phyloP scores from a whole-genome alignment of 225 moss, liverwort and hornwort species.

The Anthoceros angustus region DNA sequence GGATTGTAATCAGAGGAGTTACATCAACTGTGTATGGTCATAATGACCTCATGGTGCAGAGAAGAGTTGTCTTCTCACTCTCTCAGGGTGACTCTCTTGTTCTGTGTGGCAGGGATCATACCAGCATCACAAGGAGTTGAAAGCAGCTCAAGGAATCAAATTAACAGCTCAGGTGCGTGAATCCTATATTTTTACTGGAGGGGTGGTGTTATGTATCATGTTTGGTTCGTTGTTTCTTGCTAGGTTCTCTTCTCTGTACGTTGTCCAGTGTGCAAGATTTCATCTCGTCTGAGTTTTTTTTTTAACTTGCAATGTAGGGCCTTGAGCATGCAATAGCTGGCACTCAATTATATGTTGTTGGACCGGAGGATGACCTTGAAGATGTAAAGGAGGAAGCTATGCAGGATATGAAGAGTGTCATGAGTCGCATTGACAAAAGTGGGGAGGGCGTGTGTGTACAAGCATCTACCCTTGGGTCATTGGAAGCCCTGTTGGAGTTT shows the following conservation, averaged over 20 bases:
- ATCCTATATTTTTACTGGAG: no score
- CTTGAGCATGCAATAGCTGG: slow-evolving; percentile 98
- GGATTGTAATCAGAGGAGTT: neutral
- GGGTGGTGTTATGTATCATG: neutral
- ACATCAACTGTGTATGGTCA: neutral
- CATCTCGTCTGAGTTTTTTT: neutral
- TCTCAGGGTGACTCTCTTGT: neutral
- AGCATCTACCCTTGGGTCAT: slow-evolving; percentile 94
- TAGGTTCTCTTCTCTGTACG: no score
- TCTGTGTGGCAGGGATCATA: slow-evolving; percentile 59
- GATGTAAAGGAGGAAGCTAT: slow-evolving; percentile 97
- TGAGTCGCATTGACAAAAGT: slow-evolving; percentile 93
- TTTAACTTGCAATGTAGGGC: slow-evolving; percentile 29
- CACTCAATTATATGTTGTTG: slow-evolving; percentile 88
- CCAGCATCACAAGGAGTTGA: slow-evolving; percentile 91
- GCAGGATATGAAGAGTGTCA: slow-evolving; percentile 90
- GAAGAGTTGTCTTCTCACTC: neutral
- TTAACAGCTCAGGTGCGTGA: slow-evolving; percentile 68
- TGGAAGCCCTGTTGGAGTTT: slow-evolving; percentile 92
- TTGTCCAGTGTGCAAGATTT: no score
- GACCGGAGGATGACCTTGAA: slow-evolving; percentile 87
- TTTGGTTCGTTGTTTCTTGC: neutral
- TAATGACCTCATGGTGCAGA: neutral
- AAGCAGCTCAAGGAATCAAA: slow-evolving; percentile 98
- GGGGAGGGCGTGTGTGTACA: slow-evolving; percentile 99